These are phyloP conservation scores for Thozetella sp. DNA, from an alignment of 495 filamentous ascomycete genomes.

Conservation along the genomic window DNA sequence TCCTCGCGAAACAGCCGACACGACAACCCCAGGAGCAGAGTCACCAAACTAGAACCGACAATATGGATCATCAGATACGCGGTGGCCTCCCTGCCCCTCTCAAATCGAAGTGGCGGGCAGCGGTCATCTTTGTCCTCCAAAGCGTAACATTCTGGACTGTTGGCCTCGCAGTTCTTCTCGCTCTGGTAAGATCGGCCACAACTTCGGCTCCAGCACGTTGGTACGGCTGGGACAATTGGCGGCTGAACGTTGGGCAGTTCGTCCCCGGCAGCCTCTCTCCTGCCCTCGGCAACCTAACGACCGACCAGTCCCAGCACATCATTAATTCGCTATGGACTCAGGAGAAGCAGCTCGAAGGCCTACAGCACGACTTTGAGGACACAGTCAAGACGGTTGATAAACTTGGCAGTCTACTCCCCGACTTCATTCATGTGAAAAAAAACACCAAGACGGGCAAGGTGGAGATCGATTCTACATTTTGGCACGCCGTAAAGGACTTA, in stretches of 20 bases:
- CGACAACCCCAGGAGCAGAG: too few relatives aligned
- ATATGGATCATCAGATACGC: too few relatives aligned
- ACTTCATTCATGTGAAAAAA: constrained; percentile 34
- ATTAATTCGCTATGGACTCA: constrained; percentile 13
- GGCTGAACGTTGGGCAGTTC: constrained; percentile 18
- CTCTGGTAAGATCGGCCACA: not conserved
- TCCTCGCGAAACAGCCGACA: not conserved
- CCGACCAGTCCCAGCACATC: constrained; percentile 20
- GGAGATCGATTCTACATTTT: constrained; percentile 53
- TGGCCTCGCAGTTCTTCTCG: not conserved
- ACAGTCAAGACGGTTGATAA: constrained; percentile 18
- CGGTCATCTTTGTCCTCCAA: not conserved
- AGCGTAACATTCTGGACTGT: not conserved
- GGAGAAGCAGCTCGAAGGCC: not conserved
- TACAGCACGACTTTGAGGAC: constrained; percentile 10
- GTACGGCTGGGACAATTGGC: constrained; percentile 19
- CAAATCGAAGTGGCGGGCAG: too few relatives aligned
- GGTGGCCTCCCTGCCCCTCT: too few relatives aligned
- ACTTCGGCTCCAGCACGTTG: constrained; percentile 3
- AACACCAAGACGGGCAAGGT: constrained; percentile 37
- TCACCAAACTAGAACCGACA: too few relatives aligned
- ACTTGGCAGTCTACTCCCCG: constrained; percentile 29
- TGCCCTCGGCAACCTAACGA: constrained; percentile 12
- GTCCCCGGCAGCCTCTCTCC: constrained; percentile 13
- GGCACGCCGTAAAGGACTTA: constrained; percentile 47